phyloP scores from a whole-genome alignment of 345 rosid species.

The Lumnitzera racemosa region DNA sequence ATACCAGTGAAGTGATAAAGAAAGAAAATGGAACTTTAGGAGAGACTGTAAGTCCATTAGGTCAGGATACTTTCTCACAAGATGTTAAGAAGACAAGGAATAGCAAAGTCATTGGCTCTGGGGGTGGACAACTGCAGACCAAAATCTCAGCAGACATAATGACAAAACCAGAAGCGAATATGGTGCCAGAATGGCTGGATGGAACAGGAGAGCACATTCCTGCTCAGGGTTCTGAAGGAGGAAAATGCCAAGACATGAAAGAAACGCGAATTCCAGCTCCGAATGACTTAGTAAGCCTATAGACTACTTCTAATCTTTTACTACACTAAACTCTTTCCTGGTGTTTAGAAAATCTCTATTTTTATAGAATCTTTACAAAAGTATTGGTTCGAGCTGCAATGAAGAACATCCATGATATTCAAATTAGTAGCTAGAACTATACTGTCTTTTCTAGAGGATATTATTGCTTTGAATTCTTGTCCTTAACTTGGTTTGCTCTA shows the following conservation, averaged over 20 bases:
- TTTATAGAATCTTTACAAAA: no score
- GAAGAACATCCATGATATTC: no score
- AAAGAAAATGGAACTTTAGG: slow-evolving; percentile 22
- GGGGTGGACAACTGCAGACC: slow-evolving; percentile 25
- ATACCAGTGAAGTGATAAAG: slow-evolving; percentile 29
- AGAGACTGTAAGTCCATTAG: slow-evolving; percentile 24
- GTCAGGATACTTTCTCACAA: slow-evolving; percentile 22
- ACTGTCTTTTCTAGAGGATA: no score
- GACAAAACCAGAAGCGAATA: slow-evolving; percentile 15
- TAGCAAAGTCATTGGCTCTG: slow-evolving; percentile 10
- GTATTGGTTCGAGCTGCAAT: no score
- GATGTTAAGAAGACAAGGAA: slow-evolving; percentile 29
- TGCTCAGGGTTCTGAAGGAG: slow-evolving; percentile 9
- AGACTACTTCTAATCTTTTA: not conserved
- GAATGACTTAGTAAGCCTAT: slow-evolving; percentile 39
- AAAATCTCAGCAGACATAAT: slow-evolving; percentile 19
- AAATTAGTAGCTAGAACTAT: no score
- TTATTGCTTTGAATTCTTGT: no score
- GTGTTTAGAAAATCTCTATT: no score
- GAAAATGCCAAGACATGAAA: slow-evolving; percentile 17
- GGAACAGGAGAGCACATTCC: slow-evolving; percentile 26
- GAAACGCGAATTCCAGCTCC: slow-evolving; percentile 23
- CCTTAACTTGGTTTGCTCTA: no score
- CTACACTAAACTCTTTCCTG: not conserved
- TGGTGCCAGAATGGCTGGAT: slow-evolving; percentile 18